Base-by-base conservation (phyloP, 257 asterid species). In the Petunia secreta region DNA sequence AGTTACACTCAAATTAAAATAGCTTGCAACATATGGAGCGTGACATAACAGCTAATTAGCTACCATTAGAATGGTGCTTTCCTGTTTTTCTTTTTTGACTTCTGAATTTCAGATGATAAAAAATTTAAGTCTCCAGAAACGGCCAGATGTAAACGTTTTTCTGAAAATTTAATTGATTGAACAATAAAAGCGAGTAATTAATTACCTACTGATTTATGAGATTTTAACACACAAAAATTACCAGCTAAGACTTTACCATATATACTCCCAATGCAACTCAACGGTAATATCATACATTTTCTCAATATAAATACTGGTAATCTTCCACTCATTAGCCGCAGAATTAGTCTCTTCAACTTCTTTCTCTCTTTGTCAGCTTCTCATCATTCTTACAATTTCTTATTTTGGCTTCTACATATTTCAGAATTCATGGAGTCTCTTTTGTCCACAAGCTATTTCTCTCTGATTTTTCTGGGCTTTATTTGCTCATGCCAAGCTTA, bases 401-500 rank as follows among this genome's bases (percentile, higher is more conserved):
- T 62, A 6, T 36, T 62, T 62, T 34, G 41, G 10, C 7, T 36
- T 68, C 6, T 46, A 34, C 25, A n/a, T 0, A 4, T 4, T 10
- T 10, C 16, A 9, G 1, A 8, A n/a, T 25, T 69, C 59, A 69
- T 71, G 77, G 43, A 48, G 60, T 71, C 3, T 68, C 25, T 16
- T 37, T 44, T 10, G n/a, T 44, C 15, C 5, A 41, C 9, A 46
- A 78, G 77, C 63, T 75, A 78, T 16, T 15, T 84, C 39, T 65
- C 75, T 73, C 63, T 85, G 62, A 43, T 84, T 67, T 83, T 82
- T 74, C 13, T 83, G 71, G 83, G 79, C 4, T 60, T 80, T 65
- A 34, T 83, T 79, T 64, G 82, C 57, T 83, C 80, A 5, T 80
- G 81, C 58, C 54, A 80, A n/a, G 92, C 90, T 77, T 53, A 44